Conservation (phyloP, 169 alveolate genomes). For the Amoebophrya sp. region DNA sequence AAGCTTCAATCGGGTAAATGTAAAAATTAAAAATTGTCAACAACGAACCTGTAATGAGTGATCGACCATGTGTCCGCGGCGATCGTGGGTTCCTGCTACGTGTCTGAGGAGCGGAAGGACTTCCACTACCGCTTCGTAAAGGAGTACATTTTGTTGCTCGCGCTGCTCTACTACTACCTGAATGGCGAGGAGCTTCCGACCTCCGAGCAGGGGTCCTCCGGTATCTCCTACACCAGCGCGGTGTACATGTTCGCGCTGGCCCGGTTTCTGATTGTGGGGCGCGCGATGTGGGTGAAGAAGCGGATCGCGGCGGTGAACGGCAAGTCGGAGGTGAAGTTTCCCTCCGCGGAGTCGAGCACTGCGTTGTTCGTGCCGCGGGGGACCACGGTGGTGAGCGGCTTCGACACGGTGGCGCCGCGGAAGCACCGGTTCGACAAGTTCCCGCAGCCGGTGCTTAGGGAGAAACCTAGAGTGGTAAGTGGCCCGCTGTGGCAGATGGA, state of each 20-base stretch:
- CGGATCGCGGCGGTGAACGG: not conserved
- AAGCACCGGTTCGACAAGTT: not conserved
- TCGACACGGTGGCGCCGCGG: not conserved
- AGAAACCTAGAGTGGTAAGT: too few species aligned
- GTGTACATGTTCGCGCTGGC: not conserved
- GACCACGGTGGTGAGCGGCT: not conserved
- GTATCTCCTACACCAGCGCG: not conserved
- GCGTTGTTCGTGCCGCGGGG: not conserved
- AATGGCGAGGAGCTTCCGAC: not conserved
- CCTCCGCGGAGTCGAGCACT: not conserved
- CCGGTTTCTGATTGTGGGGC: not conserved
- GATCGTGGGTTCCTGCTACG: not conserved
- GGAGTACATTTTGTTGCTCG: not conserved
- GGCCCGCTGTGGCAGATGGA: too few species aligned
- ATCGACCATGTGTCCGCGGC: not conserved
- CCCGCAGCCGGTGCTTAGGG: not conserved
- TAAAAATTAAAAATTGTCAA: too few species aligned
- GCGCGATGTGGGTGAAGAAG: not conserved
- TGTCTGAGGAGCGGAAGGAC: not conserved
- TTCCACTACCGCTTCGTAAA: not conserved
- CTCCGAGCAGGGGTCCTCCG: not conserved
- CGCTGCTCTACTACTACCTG: not conserved
- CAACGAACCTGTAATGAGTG: too few species aligned
- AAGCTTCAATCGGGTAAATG: too few species aligned
- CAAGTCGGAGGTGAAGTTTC: not conserved